These are phyloP conservation scores for Eurotiales sp. DNA, from an alignment of 2,329 filamentous ascomycete species.

Conservation along the genomic window DNA sequence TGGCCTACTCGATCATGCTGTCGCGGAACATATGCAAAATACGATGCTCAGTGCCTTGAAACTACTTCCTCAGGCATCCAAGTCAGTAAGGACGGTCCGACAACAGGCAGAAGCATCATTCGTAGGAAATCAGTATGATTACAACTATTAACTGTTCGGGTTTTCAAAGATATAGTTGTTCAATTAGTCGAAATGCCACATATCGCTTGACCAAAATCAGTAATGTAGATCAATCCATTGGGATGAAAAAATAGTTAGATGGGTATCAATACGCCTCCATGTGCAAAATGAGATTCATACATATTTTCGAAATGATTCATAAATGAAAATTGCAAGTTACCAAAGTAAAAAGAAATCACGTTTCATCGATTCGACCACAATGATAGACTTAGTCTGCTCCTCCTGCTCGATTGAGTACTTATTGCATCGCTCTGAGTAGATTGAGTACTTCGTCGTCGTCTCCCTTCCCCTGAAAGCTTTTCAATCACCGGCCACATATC, in stretches of 20 bases:
- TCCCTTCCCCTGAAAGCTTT: not conserved
- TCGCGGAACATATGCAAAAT: conserved; percentile 21
- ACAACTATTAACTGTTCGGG: too few species aligned
- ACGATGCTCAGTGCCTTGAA: conserved; percentile 24
- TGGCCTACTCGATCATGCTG: conserved; percentile 22
- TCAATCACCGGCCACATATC: not conserved
- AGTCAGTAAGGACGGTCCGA: conserved; percentile 24
- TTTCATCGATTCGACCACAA: not conserved
- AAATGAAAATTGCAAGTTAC: not conserved
- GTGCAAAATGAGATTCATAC: not conserved
- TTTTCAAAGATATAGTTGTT: too few species aligned
- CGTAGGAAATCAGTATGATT: not conserved
- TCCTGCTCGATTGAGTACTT: not conserved
- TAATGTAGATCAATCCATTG: too few species aligned
- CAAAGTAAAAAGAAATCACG: not conserved
- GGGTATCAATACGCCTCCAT: not conserved
- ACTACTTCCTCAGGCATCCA: conserved; percentile 28
- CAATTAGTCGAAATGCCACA: too few species aligned
- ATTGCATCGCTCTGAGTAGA: too few species aligned
- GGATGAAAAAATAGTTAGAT: too few species aligned
- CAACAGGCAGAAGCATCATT: conserved; percentile 17
- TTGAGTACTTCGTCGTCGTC: not conserved
- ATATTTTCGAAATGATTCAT: too few species aligned
- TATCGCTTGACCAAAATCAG: too few species aligned
- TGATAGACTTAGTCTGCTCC: too few species aligned